Percentiles rank a stretch among this genome's conserved stretches.
Evolutionary conservation across 768 basidiomycete genomes (phyloP).

Genomic region (Cystofilobasidium ferigula): DNA sequence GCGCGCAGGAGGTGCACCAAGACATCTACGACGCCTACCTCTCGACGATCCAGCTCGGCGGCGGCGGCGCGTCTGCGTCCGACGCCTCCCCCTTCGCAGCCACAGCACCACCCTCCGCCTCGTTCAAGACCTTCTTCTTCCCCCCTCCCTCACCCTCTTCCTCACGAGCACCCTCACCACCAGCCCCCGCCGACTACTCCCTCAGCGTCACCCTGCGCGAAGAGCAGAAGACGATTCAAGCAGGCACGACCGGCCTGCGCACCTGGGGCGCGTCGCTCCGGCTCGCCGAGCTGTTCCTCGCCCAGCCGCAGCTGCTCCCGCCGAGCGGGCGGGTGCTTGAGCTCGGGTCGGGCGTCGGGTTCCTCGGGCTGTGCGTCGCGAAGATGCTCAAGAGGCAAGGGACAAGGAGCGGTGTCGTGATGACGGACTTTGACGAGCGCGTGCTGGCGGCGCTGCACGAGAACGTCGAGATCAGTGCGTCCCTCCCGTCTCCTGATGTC

Average conservation of each 20-base stretch:
- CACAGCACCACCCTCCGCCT: conserved; percentile 8
- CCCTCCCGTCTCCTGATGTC: background rate
- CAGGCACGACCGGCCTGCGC: conserved; percentile 20
- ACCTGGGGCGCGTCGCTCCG: conserved; percentile 24
- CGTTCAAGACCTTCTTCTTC: conserved; percentile 26
- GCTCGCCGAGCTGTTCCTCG: conserved; percentile 17
- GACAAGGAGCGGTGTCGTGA: background rate
- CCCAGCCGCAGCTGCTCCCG: background rate
- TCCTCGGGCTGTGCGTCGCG: conserved; percentile 1
- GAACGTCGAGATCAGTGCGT: conserved; percentile 16
- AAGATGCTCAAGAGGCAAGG: background rate
- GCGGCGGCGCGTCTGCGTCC: background rate
- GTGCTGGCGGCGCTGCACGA: conserved; percentile 7
- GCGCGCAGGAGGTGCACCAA: conserved; percentile 14
- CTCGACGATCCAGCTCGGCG: background rate
- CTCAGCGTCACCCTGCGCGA: conserved; percentile 15
- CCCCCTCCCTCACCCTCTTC: background rate
- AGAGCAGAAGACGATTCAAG: conserved; percentile 23
- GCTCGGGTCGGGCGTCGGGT: conserved; percentile 16
- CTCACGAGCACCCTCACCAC: background rate
- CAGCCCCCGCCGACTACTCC: background rate
- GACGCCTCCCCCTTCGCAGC: background rate
- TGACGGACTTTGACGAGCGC: conserved; percentile 20
- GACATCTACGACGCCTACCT: conserved; percentile 17
- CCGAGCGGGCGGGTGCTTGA: background rate